Conservation (phyloP, 2,329 filamentous ascomycete genomes). For the Aquanectria penicillioides region DNA sequence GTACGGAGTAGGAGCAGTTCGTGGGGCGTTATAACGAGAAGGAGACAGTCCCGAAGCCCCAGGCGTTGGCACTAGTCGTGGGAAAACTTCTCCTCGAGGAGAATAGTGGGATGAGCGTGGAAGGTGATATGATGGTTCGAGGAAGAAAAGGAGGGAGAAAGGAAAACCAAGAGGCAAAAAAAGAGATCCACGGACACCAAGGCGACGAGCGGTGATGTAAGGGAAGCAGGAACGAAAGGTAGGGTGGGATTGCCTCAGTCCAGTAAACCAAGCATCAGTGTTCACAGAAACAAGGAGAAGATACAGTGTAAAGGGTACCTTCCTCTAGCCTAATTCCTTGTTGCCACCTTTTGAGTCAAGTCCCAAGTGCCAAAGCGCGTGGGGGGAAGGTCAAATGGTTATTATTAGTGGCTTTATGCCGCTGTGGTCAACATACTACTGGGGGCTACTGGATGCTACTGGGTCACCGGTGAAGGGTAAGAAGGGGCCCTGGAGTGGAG, state of each 20-base stretch:
- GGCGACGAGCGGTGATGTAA: conserved; percentile 16
- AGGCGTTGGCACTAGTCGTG: too few relatives aligned
- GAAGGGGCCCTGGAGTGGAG: conserved; percentile 21
- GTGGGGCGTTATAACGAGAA: background rate
- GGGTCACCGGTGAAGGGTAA: conserved; percentile 17
- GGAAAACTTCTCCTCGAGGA: too few relatives aligned
- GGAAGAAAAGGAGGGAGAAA: background rate
- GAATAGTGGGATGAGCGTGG: too few relatives aligned
- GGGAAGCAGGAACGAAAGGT: conserved; percentile 1
- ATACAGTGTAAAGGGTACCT: conserved; percentile 9
- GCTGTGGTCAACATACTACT: background rate
- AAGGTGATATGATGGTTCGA: conserved; percentile 3
- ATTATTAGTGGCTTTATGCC: conserved; percentile 18
- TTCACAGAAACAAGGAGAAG: conserved; percentile 9
- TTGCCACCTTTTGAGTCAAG: background rate
- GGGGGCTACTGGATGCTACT: conserved; percentile 3
- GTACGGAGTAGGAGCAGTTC: background rate
- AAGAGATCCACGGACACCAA: background rate
- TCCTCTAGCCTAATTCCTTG: too few relatives aligned
- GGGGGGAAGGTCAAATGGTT: conserved; percentile 6
- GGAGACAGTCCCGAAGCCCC: background rate
- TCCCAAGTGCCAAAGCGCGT: conserved; percentile 3
- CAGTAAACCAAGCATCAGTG: background rate
- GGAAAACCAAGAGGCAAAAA: conserved; percentile 2
- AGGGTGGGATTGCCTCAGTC: conserved; percentile 21